These are phyloP conservation scores for Periconia sp. DNA, from an alignment of 2,329 filamentous ascomycete genomes.

Conservation along the genomic window DNA sequence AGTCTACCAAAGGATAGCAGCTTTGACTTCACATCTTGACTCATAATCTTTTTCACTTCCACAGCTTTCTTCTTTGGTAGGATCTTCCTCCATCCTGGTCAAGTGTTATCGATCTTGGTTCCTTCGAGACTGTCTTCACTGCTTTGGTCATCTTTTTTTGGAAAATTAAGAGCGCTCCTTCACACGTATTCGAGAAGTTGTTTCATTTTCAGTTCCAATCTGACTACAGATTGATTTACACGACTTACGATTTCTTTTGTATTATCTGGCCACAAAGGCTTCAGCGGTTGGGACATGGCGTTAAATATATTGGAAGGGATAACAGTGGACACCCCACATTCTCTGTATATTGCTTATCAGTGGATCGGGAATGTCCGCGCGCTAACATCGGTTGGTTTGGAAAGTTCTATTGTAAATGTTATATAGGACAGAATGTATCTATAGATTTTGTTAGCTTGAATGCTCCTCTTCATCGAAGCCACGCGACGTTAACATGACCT, in stretches of 20 bases:
- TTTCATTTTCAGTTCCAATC: neutral
- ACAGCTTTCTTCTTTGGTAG: conserved; percentile 1
- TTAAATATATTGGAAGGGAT: conserved; percentile 1
- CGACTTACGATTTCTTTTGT: conserved; percentile 39
- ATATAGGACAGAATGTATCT: too few species aligned
- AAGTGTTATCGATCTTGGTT: too few species aligned
- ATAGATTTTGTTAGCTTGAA: too few species aligned
- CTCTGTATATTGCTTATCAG: neutral
- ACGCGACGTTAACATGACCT: too few species aligned
- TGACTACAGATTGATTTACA: conserved; percentile 26
- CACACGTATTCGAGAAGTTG: neutral
- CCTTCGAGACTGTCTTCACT: neutral
- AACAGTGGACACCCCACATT: neutral
- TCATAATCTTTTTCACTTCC: conserved; percentile 15
- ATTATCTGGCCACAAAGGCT: conserved; percentile 20
- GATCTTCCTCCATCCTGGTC: too few species aligned
- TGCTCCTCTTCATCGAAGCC: too few species aligned
- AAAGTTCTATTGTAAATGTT: too few species aligned
- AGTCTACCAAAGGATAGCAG: conserved; percentile 35
- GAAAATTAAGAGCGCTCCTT: neutral
- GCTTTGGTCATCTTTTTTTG: neutral
- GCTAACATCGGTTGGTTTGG: neutral
- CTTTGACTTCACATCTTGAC: conserved; percentile 40
- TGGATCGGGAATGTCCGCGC: neutral
- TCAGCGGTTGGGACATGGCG: conserved; percentile 12